Evolutionary conservation across 1,284 basidiomycete genomes (phyloP).

Genomic region (Boletus holoroseus): DNA sequence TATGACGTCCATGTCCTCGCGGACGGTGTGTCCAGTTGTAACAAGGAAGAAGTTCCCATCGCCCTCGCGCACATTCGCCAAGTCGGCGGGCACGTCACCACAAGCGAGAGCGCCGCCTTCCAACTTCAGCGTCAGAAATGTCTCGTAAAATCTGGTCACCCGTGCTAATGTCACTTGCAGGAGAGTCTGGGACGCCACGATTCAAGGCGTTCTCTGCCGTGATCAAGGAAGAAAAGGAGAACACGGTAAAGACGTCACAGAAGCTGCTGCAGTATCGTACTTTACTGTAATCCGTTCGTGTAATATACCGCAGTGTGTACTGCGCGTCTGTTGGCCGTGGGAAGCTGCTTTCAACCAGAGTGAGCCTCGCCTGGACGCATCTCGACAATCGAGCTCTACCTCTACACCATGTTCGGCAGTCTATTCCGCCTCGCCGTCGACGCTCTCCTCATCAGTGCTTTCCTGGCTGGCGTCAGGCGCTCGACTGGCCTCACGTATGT

Average conservation of each 20-base stretch:
- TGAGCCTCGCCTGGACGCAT: neutral
- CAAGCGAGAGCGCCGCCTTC: constrained; percentile 79
- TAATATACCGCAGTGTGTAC: neutral
- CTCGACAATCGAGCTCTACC: neutral
- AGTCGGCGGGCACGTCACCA: constrained; percentile 72
- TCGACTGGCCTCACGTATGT: constrained; percentile 77
- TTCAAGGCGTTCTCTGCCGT: constrained; percentile 74
- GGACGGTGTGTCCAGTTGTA: constrained; percentile 82
- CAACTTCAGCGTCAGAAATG: constrained; percentile 57
- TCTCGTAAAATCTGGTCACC: constrained; percentile 9
- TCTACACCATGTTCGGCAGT: constrained; percentile 48
- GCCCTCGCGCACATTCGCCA: constrained; percentile 65
- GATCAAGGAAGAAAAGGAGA: constrained; percentile 72
- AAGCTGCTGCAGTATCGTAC: constrained; percentile 28
- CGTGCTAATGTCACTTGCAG: constrained; percentile 32
- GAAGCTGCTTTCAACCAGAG: constrained; percentile 13
- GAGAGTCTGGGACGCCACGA: constrained; percentile 57
- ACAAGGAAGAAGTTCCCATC: constrained; percentile 61
- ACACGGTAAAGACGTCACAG: constrained; percentile 45
- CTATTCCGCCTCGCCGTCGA: constrained; percentile 72
- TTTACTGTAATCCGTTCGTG: constrained; percentile 11
- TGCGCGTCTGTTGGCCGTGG: neutral
- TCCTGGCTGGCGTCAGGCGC: constrained; percentile 74
- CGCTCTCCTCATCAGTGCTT: constrained; percentile 68
- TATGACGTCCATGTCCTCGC: constrained; percentile 69